Conservation (phyloP, 2,329 filamentous ascomycete genomes). For the Helotiales sp. region DNA sequence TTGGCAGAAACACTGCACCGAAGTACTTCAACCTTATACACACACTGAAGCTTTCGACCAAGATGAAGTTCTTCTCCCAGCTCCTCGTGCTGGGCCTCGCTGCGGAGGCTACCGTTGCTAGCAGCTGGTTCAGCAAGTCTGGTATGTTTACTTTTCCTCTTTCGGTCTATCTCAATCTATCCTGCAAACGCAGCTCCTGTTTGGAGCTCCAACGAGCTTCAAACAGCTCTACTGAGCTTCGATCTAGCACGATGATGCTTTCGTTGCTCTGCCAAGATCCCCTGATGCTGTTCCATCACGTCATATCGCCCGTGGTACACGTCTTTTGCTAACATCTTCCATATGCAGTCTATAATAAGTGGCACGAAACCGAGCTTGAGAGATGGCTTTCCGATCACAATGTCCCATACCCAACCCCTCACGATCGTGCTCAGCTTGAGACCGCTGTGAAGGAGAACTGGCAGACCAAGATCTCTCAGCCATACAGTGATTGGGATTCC, state of each 20-base stretch:
- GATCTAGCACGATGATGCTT: background rate
- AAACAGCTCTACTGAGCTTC: conserved; percentile 7
- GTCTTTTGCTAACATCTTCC: conserved; percentile 40
- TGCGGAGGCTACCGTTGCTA: conserved; percentile 71
- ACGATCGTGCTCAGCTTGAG: conserved; percentile 94
- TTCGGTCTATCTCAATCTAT: conserved; percentile 20
- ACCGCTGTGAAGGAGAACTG: conserved; percentile 88
- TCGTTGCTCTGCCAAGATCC: background rate
- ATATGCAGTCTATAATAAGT: conserved; percentile 88
- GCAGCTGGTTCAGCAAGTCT: conserved; percentile 84
- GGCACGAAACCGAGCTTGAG: conserved; percentile 97
- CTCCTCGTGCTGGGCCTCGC: conserved; percentile 74
- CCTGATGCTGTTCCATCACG: conserved; percentile 5
- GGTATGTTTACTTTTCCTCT: conserved; percentile 59
- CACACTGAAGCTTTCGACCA: conserved; percentile 37
- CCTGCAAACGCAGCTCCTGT: conserved; percentile 8
- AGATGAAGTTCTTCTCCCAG: conserved; percentile 79
- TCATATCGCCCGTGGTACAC: conserved; percentile 12
- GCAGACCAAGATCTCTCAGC: conserved; percentile 75
- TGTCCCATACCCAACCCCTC: conserved; percentile 85
- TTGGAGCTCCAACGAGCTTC: conserved; percentile 20
- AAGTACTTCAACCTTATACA: background rate
- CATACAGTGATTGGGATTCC: conserved; percentile 79
- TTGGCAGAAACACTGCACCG: conserved; percentile 15
- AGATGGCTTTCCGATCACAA: conserved; percentile 94